Evolutionary conservation across 306 rosid genomes (phyloP).

Genomic region (Leucaena leucocephala): DNA sequence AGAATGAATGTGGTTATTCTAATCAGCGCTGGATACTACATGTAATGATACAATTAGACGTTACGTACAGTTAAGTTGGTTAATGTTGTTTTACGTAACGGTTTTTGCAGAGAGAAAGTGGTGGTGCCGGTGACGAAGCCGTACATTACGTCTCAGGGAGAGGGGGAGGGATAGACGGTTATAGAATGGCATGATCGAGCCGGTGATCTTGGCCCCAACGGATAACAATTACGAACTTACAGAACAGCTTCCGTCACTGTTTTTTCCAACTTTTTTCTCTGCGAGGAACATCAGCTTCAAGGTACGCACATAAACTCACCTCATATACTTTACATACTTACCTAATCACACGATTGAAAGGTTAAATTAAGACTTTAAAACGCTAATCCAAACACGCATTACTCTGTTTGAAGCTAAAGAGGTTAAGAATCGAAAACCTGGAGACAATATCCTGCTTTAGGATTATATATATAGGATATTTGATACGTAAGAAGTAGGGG

Average conservation of each 20-base stretch:
- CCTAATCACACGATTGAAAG: too few species aligned
- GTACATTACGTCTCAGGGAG: slow-evolving; percentile 72
- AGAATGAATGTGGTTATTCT: slow-evolving; percentile 52
- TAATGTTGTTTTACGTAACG: neutral
- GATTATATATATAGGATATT: too few species aligned
- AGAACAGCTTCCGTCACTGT: slow-evolving; percentile 78
- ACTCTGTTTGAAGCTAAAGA: too few species aligned
- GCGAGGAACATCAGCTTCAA: slow-evolving; percentile 81
- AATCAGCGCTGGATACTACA: slow-evolving; percentile 66
- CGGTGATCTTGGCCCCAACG: slow-evolving; percentile 64
- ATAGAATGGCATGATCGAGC: slow-evolving; percentile 87
- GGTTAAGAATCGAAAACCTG: too few species aligned
- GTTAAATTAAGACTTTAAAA: too few species aligned
- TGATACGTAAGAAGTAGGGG: too few species aligned
- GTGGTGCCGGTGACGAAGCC: slow-evolving; percentile 72
- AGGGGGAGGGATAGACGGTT: slow-evolving; percentile 61
- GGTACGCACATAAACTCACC: too few species aligned
- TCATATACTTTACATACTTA: too few species aligned
- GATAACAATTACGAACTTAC: slow-evolving; percentile 74
- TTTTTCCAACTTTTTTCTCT: slow-evolving; percentile 62
- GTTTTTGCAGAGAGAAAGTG: slow-evolving; percentile 72
- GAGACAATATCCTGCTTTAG: too few species aligned
- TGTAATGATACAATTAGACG: too few species aligned
- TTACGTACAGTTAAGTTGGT: too few species aligned
- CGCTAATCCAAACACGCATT: too few species aligned